phyloP scores from a whole-genome alignment of 1,284 basidiomycete genomes.

The Malassezia obtusa region DNA sequence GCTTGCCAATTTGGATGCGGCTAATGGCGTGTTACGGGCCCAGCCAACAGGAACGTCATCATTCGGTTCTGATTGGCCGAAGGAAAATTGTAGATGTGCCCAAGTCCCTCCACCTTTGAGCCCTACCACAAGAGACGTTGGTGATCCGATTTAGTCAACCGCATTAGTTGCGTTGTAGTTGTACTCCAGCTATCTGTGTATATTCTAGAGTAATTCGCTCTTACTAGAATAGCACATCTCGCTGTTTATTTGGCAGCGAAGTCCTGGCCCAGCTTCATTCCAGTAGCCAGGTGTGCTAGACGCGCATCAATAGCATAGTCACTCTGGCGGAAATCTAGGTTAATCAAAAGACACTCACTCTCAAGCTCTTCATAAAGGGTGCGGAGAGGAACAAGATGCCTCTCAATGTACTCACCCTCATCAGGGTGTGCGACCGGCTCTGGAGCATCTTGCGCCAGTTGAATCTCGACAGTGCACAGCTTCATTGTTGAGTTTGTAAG shows the following conservation, averaged over 20 bases:
- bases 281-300: slow-evolving; percentile 39
- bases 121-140: too few species aligned
- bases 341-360: slow-evolving; percentile 17
- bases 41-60: neutral
- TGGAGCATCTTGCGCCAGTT: slow-evolving; percentile 30
- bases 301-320: slow-evolving; percentile 41
- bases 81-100: too few species aligned
- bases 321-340: slow-evolving; percentile 29
- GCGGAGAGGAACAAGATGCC: slow-evolving; percentile 36
- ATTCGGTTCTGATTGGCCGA: neutral
- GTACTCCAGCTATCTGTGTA: too few species aligned
- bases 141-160: too few species aligned
- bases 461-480: slow-evolving; percentile 36
- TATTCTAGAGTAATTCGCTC: too few species aligned
- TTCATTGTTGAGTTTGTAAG: slow-evolving; percentile 41
- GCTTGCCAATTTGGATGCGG: neutral
- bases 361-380: slow-evolving; percentile 27
- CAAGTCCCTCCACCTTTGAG: too few species aligned
- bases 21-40: slow-evolving; percentile 4
- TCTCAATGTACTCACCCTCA: slow-evolving; percentile 45
- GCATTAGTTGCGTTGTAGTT: too few species aligned
- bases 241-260: neutral
- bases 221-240: too few species aligned
- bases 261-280: slow-evolving; percentile 24
- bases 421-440: slow-evolving; percentile 44